A percentile compares a stretch with the other conserved stretches of the same genome.
Evolutionary conservation across 2,329 filamentous ascomycete genomes (phyloP).

Genomic region (Ambrosiella xylebori): DNA sequence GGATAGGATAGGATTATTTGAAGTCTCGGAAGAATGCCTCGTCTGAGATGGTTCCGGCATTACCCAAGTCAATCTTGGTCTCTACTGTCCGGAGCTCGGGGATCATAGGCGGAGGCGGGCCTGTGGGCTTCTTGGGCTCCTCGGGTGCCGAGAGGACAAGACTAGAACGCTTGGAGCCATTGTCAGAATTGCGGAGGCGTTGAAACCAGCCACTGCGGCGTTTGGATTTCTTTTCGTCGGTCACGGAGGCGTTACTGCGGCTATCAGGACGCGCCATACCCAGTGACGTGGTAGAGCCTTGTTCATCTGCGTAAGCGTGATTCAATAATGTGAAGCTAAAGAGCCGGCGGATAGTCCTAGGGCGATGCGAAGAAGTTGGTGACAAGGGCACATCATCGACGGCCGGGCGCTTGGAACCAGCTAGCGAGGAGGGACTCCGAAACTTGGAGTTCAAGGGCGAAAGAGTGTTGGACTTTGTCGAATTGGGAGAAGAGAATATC

Average conservation of each 20-base stretch:
- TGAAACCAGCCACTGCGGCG: constrained; percentile 43
- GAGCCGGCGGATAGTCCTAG: constrained; percentile 39
- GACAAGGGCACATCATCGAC: constrained; percentile 33
- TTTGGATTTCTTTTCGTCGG: constrained; percentile 33
- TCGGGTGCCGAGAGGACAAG: constrained; percentile 20
- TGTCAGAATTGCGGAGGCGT: constrained; percentile 26
- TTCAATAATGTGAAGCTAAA: constrained; percentile 39
- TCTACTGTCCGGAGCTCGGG: constrained; percentile 38
- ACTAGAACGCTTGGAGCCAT: constrained; percentile 26
- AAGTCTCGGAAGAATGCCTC: constrained; percentile 42
- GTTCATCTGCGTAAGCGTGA: constrained; percentile 33
- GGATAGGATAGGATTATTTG: constrained; percentile 23
- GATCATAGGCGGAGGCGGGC: constrained; percentile 43
- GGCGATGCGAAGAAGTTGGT: constrained; percentile 33
- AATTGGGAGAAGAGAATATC: constrained; percentile 6
- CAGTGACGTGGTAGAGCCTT: constrained; percentile 20
- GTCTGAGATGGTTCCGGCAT: constrained; percentile 28
- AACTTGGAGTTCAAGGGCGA: constrained; percentile 15
- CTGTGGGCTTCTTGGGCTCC: constrained; percentile 22
- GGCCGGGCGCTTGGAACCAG: constrained; percentile 30
- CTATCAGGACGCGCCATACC: constrained; percentile 28
- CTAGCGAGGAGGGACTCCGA: constrained; percentile 14
- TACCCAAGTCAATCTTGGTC: constrained; percentile 28
- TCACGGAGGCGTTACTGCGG: constrained; percentile 30
- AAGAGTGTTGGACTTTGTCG: background rate